Base-by-base conservation (phyloP, 2,329 filamentous ascomycete genomes). In the Sarocladium strictum region DNA sequence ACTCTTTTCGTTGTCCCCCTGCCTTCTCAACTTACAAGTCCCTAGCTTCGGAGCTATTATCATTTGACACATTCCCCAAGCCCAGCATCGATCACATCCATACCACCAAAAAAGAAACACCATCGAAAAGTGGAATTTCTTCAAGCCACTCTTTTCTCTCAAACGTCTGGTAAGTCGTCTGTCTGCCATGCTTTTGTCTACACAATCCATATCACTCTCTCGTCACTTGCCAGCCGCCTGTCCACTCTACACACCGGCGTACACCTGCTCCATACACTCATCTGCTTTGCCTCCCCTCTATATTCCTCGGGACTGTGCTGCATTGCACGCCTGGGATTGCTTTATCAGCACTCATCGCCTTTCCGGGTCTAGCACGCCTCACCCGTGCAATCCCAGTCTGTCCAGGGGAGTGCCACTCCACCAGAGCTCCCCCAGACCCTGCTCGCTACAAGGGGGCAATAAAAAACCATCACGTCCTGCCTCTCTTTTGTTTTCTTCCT, bases 381-480 rank as follows among this genome's bases (percentile, higher is more conserved):
- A 72, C 68, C 72, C 73, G 72, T 71, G 66, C 65, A 63, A 74
- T 74, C 75, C 76, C 72, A 73, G 73, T 77, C 74, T 63, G 67
- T 54, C 57, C 70, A 70, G 69, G 71, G 69, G 65, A 61, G 62
- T 62, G 62, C 65, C 65, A 67, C 69, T 65, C 69, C 65, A 65
- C 62, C 62, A 60, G 54, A 66, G 62, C 65, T 68, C 70, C 72
- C 47, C 71, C 68, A 69, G 69, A 70, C 73, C 74, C 68, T 71
- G 71, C 71, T 68, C 69, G 68, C 68, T 68, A 72, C 72, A 70
- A 71, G 69, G 69, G 69, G 67, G 68, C 65, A 72, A 75, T 75
- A 76, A 76, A 76, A 74, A 73, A 75, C 69, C 71, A 72, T 72
- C 73, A 69, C 72, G 73, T 73, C 71, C 72, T 69, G 66, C 69